These are phyloP conservation scores for Lanmaoa rubissima DNA, from an alignment of 768 basidiomycete genomes.

Conservation along the genomic window DNA sequence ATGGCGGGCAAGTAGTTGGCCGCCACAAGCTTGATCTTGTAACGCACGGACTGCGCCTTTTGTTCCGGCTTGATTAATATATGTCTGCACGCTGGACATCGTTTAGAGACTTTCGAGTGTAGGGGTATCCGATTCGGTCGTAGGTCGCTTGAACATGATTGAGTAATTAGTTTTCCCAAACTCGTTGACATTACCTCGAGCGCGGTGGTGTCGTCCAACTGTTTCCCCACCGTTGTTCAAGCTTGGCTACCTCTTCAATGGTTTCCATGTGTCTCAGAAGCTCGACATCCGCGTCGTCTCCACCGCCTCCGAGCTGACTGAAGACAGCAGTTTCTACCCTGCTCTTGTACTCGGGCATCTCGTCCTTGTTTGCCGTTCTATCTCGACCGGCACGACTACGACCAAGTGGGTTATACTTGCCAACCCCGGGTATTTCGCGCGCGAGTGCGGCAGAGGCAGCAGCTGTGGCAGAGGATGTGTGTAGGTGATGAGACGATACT, in stretches of 20 bases:
- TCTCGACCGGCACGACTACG: conserved; percentile 54
- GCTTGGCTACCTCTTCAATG: conserved; percentile 57
- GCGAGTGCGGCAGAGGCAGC: conserved; percentile 87
- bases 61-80: conserved; percentile 98
- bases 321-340: conserved; percentile 63
- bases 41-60: conserved; percentile 90
- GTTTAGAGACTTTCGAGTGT: conserved; percentile 92
- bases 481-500: conserved; percentile 63
- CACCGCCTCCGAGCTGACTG: conserved; percentile 52
- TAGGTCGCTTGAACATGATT: conserved; percentile 55
- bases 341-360: conserved; percentile 74
- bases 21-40: conserved; percentile 97
- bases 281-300: conserved; percentile 69
- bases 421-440: conserved; percentile 81
- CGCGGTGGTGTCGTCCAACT: conserved; percentile 75
- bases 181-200: conserved; percentile 45
- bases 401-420: conserved; percentile 67
- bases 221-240: conserved; percentile 79
- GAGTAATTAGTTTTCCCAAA: background rate
- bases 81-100: conserved; percentile 91
- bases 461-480: conserved; percentile 80
- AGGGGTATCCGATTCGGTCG: conserved; percentile 89
- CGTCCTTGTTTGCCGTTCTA: conserved; percentile 66
- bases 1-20: conserved; percentile 92
- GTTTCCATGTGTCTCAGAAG: conserved; percentile 63